Conservation (phyloP, 768 basidiomycete species). For the Rhodocollybia butyracea region DNA sequence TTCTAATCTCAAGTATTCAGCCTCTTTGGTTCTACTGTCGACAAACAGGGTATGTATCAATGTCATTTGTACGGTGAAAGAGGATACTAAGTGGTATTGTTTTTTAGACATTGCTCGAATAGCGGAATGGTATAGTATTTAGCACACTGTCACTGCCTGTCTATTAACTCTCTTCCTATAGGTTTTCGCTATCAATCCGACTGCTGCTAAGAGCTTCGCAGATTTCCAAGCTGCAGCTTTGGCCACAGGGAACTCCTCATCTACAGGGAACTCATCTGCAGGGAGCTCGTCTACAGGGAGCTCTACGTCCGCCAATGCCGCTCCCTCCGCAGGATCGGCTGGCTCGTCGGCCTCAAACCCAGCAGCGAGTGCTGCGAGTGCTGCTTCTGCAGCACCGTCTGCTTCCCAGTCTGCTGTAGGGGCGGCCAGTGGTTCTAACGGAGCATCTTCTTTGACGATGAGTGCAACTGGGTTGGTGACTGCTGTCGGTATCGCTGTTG, state of each 20-base stretch:
- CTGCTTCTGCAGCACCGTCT: neutral
- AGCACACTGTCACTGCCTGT: neutral
- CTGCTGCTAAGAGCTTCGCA: constrained; percentile 38
- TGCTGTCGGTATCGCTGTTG: neutral
- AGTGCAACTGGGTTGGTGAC: neutral
- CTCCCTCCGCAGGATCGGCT: neutral
- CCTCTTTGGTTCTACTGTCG: constrained; percentile 59
- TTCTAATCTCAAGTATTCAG: constrained; percentile 18
- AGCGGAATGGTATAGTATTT: neutral
- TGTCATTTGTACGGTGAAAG: neutral
- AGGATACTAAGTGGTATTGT: too few relatives aligned
- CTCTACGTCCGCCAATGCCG: constrained; percentile 6
- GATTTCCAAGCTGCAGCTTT: constrained; percentile 33
- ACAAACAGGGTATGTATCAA: constrained; percentile 27
- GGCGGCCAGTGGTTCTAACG: neutral
- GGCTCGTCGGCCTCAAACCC: too few relatives aligned
- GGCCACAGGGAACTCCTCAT: constrained; percentile 15
- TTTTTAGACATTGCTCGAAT: neutral
- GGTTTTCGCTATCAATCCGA: constrained; percentile 53
- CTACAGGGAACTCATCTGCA: constrained; percentile 13
- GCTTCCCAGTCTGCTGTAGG: neutral
- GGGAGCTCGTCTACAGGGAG: constrained; percentile 10
- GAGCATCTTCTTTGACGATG: neutral
- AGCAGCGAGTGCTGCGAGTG: too few relatives aligned
- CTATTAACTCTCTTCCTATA: constrained; percentile 37